These are phyloP conservation scores for Cinnamomum chago DNA, from an alignment of 164 flowering plant species.

Conservation along the genomic window DNA sequence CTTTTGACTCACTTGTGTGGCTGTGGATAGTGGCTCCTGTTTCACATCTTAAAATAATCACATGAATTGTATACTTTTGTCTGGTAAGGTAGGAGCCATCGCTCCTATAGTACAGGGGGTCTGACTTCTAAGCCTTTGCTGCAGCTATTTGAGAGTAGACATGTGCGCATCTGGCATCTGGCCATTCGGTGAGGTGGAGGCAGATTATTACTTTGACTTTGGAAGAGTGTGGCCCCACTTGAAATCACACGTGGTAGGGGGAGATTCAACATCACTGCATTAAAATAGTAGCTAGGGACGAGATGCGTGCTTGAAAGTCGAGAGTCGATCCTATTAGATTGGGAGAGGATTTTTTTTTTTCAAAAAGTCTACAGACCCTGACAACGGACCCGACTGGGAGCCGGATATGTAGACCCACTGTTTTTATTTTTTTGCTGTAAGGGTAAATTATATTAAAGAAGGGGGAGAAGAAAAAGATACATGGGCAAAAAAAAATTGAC, in stretches of 20 bases:
- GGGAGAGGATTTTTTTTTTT: no score
- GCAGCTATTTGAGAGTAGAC: slow-evolving; percentile 10
- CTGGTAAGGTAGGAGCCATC: neutral
- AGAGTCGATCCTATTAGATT: no score
- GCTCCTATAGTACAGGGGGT: no score
- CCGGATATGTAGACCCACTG: no score
- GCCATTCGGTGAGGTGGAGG: neutral
- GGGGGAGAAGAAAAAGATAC: no score
- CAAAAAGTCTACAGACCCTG: no score
- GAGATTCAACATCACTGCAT: neutral
- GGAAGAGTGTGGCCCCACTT: slow-evolving; percentile 1
- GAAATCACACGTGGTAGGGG: neutral
- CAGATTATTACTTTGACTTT: slow-evolving; percentile 1
- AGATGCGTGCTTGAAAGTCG: neutral
- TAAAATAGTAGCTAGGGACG: neutral
- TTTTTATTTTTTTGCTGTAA: no score
- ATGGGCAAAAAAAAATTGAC: no score
- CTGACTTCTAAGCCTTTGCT: neutral
- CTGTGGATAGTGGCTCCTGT: neutral
- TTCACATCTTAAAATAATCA: neutral
- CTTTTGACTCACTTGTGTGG: slow-evolving; percentile 1
- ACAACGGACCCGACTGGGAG: no score
- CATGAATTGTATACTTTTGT: neutral
- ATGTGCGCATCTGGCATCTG: neutral
- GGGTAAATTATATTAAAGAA: no score